Conservation (phyloP, 2,329 filamentous ascomycete species). For the Dactylonectria macrodidyma region DNA sequence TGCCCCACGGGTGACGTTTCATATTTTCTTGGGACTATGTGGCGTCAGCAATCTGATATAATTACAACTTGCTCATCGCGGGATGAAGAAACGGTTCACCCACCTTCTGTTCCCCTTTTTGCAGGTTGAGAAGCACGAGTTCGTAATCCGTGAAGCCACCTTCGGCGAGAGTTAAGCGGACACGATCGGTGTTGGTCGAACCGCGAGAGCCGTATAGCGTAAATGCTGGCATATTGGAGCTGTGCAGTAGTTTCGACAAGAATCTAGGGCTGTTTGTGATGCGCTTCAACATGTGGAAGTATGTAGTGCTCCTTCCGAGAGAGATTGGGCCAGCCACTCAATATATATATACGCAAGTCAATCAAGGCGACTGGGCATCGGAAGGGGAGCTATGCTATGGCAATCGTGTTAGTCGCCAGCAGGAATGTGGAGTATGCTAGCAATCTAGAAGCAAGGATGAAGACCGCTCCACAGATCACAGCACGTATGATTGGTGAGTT, state of each 20-base stretch:
- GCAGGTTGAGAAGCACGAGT: conserved; percentile 55
- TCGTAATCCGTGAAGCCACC: conserved; percentile 61
- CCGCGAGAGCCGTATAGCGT: conserved; percentile 58
- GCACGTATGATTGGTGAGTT: conserved; percentile 50
- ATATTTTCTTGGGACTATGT: conserved; percentile 54
- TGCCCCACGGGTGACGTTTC: conserved; percentile 59
- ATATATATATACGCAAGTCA: conserved; percentile 22
- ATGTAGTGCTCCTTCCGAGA: not conserved
- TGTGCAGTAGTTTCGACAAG: conserved; percentile 47
- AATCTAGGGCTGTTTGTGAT: conserved; percentile 41
- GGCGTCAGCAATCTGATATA: conserved; percentile 40
- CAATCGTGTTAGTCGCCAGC: not conserved
- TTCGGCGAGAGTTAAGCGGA: conserved; percentile 60
- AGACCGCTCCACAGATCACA: conserved; percentile 13
- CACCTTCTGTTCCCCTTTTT: conserved; percentile 60
- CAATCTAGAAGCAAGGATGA: not conserved
- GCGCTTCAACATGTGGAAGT: conserved; percentile 48
- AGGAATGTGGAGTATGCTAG: not conserved
- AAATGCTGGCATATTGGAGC: conserved; percentile 58
- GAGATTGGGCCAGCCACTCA: conserved; percentile 7
- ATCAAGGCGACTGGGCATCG: conserved; percentile 4
- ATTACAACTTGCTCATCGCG: not conserved
- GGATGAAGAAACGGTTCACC: conserved; percentile 31
- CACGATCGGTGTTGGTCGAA: conserved; percentile 60
- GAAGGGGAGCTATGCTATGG: not conserved